Conservation (phyloP, 176 grass and related monocot genomes). For the Dactylis glomerata region DNA sequence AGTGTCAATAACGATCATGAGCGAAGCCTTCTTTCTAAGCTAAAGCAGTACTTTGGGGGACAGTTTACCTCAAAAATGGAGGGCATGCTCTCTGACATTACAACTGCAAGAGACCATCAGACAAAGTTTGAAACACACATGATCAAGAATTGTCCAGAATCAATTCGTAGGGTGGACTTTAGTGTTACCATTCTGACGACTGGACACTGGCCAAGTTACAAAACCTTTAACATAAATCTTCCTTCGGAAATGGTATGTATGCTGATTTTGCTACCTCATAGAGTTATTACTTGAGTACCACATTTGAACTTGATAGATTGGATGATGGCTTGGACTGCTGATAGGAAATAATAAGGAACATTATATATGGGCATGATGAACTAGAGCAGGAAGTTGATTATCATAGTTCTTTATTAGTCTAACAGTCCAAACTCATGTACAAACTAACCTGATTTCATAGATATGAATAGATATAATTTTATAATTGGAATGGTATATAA, state of each 20-base stretch:
- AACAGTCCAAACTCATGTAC: too few species aligned
- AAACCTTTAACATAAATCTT: conserved; percentile 65
- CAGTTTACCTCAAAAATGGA: conserved; percentile 71
- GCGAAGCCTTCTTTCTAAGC: conserved; percentile 55
- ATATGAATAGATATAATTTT: too few species aligned
- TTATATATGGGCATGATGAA: too few species aligned
- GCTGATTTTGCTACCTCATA: too few species aligned
- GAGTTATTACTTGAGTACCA: too few species aligned
- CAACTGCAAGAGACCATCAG: conserved; percentile 48
- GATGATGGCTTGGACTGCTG: too few species aligned
- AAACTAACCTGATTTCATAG: too few species aligned
- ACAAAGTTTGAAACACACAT: conserved; percentile 43
- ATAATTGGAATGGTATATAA: too few species aligned
- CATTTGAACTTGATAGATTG: too few species aligned
- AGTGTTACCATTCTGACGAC: conserved; percentile 49
- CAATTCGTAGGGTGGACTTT: conserved; percentile 46
- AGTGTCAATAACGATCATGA: conserved; percentile 63
- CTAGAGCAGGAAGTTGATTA: too few species aligned
- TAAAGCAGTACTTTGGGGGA: conserved; percentile 65
- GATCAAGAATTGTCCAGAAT: background rate
- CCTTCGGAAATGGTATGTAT: conserved; percentile 80
- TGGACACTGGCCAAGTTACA: conserved; percentile 71
- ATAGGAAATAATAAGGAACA: too few species aligned
- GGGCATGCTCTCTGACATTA: conserved; percentile 52
- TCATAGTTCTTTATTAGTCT: too few species aligned